These are phyloP conservation scores for Diversispora epigaea DNA, from an alignment of 192 early-diverging fungal genomes.

Conservation along the genomic window DNA sequence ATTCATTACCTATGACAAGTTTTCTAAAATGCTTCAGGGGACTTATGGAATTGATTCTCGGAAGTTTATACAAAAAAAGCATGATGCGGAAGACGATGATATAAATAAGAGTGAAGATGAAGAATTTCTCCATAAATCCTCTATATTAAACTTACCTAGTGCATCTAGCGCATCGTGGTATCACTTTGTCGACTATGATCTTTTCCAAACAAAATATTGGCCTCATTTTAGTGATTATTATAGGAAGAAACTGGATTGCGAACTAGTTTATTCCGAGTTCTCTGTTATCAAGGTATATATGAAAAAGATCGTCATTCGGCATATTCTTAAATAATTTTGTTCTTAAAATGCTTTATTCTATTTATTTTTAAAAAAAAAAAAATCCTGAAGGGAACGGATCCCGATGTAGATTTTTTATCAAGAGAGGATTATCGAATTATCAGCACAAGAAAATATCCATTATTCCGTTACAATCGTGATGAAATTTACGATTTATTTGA, in stretches of 20 bases:
- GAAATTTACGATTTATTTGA: slow-evolving; percentile 25
- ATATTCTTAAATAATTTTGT: too few relatives aligned
- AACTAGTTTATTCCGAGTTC: slow-evolving; percentile 5
- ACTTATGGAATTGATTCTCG: slow-evolving; percentile 5
- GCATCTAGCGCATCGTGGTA: neutral
- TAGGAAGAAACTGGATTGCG: neutral
- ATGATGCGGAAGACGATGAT: neutral
- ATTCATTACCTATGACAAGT: slow-evolving; percentile 17
- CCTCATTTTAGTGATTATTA: neutral
- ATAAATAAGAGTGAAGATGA: neutral
- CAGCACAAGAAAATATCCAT: slow-evolving; percentile 21
- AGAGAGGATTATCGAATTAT: slow-evolving; percentile 6
- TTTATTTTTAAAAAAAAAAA: too few relatives aligned
- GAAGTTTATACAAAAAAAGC: neutral
- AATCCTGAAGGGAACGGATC: slow-evolving; percentile 15
- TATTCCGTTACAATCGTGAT: slow-evolving; percentile 11
- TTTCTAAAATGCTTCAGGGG: slow-evolving; percentile 20
- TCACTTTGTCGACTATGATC: neutral
- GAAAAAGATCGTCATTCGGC: too few relatives aligned
- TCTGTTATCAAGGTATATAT: slow-evolving; percentile 17
- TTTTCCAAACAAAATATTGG: slow-evolving; percentile 21
- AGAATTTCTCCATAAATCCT: neutral
- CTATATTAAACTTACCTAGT: neutral
- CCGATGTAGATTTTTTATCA: slow-evolving; percentile 3
- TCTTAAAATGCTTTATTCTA: too few relatives aligned